A percentile compares a stretch with the other conserved stretches of the same genome.
These are phyloP conservation scores for Mucor saturninus DNA, from an alignment of 371 early-diverging fungal species.

Conservation along the genomic window DNA sequence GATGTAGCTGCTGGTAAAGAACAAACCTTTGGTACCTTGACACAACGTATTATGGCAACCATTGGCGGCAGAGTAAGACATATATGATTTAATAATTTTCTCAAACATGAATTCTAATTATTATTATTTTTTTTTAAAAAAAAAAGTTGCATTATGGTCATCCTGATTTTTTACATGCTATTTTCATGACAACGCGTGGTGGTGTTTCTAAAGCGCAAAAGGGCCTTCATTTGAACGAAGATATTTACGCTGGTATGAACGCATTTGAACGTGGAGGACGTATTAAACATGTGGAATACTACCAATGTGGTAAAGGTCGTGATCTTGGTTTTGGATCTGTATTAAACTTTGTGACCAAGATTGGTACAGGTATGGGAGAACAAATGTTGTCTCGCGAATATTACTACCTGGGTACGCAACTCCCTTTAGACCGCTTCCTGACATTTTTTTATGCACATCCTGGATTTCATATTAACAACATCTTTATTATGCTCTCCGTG, in stretches of 20 bases:
- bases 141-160: slow-evolving; percentile 83
- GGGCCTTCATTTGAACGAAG: slow-evolving; percentile 91
- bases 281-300: slow-evolving; percentile 91
- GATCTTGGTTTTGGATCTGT: slow-evolving; percentile 91
- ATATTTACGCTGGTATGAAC: slow-evolving; percentile 94
- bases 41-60: slow-evolving; percentile 86
- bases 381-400: slow-evolving; percentile 91
- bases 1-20: slow-evolving; percentile 94
- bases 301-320: slow-evolving; percentile 92
- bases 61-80: slow-evolving; percentile 71
- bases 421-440: slow-evolving; percentile 85
- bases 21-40: slow-evolving; percentile 87
- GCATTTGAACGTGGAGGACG: slow-evolving; percentile 85
- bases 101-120: too few species aligned
- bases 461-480: slow-evolving; percentile 92
- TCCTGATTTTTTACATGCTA: slow-evolving; percentile 89
- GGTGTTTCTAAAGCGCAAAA: slow-evolving; percentile 91
- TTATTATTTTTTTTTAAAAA: too few species aligned
- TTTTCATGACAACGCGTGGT: slow-evolving; percentile 89
- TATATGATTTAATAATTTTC: too few species aligned
- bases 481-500: slow-evolving; percentile 87
- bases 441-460: slow-evolving; percentile 91
- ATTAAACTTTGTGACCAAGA: slow-evolving; percentile 88
- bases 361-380: slow-evolving; percentile 93
- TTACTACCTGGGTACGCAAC: slow-evolving; percentile 84